These are phyloP conservation scores for Plenodomus biglobosus DNA, from an alignment of 2,329 filamentous ascomycete species.

Conservation along the genomic window DNA sequence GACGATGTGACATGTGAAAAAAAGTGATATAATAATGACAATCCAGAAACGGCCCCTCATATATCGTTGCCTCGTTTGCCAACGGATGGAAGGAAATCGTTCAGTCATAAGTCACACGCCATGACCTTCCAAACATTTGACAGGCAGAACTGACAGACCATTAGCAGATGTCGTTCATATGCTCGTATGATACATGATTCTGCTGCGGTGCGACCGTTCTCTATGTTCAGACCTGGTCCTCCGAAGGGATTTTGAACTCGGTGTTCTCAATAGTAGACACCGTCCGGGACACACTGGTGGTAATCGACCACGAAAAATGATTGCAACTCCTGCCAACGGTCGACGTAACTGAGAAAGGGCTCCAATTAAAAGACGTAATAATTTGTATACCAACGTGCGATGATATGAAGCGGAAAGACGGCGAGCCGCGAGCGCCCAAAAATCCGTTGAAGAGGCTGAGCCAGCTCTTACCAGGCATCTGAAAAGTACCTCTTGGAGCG, in stretches of 20 bases:
- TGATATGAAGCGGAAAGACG: background rate
- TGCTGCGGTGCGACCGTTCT: background rate
- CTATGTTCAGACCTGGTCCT: background rate
- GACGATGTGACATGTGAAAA: conserved; percentile 16
- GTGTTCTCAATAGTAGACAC: background rate
- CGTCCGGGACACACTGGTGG: background rate
- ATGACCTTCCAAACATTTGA: background rate
- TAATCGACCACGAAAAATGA: background rate
- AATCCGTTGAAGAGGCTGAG: background rate
- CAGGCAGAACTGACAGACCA: background rate
- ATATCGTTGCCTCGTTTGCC: conserved; percentile 3
- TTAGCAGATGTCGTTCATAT: background rate
- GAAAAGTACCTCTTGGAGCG: conserved; percentile 55
- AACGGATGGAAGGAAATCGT: conserved; percentile 10
- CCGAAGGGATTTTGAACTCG: background rate
- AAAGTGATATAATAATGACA: conserved; percentile 19
- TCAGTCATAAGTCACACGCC: conserved; percentile 13
- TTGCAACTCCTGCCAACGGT: background rate
- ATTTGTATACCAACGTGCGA: background rate
- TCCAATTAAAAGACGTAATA: background rate
- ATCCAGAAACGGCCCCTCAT: conserved; percentile 7
- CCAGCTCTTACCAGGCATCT: conserved; percentile 33
- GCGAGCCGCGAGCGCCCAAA: background rate
- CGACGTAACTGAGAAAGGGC: background rate
- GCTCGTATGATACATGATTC: background rate